Base-by-base conservation (phyloP, 2,329 filamentous ascomycete genomes). In the Cryphonectria nitschkei region DNA sequence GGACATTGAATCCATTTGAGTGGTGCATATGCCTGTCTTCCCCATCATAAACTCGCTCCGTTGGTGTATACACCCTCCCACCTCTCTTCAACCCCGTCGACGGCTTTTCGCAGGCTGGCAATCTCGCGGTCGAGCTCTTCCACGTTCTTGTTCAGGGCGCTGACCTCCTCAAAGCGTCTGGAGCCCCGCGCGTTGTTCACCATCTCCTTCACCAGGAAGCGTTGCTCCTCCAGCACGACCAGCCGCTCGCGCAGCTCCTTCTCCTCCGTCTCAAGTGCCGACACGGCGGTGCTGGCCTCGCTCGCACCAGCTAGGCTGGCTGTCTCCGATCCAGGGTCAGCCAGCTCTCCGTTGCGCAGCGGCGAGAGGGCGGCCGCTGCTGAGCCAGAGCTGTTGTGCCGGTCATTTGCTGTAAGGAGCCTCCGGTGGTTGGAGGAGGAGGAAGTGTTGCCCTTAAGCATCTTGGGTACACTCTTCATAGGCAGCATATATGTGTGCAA, bases 401-500 rank as follows among this genome's bases (percentile, higher is more conserved):
- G 67, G 43, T 63, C 68, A 14, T 58, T 71, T 3, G 72, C 74
- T 5, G 77, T 76, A 0, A 80, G 74, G 14, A 79, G 68, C 39
- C 76, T 75, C 4, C 79, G 74, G 68, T 81, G 79, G n/a, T 67
- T 39, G 61, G 16, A 64, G 79, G 79, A 58, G 74, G 73, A 52
- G 75, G 79, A 56, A 73, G 73, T 52, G 75, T 75, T 1, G 79
- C 82, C 82, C 2, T 82, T 80, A 22, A 94, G 84, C 74, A 94
- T 84, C 58, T 89, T 88, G 0, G 92, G 92, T 0, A 94, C 83
- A 39, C 89, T 88, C 78, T 93, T 97, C 19, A 98, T 83, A 0
- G 95, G 94, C 11, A 98, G 86, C 93, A 98, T 97, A 77, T 98
- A 93, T 4, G 94, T 87, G 77, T 97, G 94, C 5, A 98, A 82